Evolutionary conservation across 345 rosid species (phyloP).

Genomic region (Viola odorata): DNA sequence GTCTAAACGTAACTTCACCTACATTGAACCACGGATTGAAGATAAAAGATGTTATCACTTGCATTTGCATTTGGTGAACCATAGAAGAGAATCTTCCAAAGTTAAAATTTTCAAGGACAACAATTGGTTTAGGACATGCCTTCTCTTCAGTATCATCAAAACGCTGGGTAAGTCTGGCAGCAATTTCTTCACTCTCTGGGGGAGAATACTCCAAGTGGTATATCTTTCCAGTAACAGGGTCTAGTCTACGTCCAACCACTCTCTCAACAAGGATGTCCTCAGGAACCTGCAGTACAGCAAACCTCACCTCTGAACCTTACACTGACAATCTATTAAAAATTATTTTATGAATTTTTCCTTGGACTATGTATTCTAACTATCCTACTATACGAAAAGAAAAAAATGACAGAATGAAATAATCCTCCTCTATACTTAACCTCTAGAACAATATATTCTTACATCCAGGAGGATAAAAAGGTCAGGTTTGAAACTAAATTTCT

Average conservation of each 20-base stretch:
- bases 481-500: slow-evolving; percentile 58
- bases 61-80: not conserved
- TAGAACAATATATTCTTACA: slow-evolving; percentile 33
- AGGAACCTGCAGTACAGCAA: slow-evolving; percentile 52
- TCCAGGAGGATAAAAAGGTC: slow-evolving; percentile 81
- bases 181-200: slow-evolving; percentile 80
- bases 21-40: slow-evolving; percentile 3
- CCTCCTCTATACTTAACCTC: too few relatives aligned
- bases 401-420: too few relatives aligned
- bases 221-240: slow-evolving; percentile 91
- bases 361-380: too few relatives aligned
- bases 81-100: not conserved
- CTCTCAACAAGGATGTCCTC: slow-evolving; percentile 89
- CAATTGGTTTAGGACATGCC: slow-evolving; percentile 36
- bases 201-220: slow-evolving; percentile 90
- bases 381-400: too few relatives aligned
- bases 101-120: not conserved
- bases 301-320: too few relatives aligned
- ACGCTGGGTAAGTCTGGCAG: slow-evolving; percentile 78
- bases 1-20: slow-evolving; percentile 76
- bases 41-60: slow-evolving; percentile 1
- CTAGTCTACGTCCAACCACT: slow-evolving; percentile 86
- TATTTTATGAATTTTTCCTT: not conserved
- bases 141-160: slow-evolving; percentile 95
- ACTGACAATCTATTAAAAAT: too few relatives aligned